These are phyloP conservation scores for Xylaria palmicola DNA, from an alignment of 495 filamentous ascomycete genomes.

Conservation along the genomic window DNA sequence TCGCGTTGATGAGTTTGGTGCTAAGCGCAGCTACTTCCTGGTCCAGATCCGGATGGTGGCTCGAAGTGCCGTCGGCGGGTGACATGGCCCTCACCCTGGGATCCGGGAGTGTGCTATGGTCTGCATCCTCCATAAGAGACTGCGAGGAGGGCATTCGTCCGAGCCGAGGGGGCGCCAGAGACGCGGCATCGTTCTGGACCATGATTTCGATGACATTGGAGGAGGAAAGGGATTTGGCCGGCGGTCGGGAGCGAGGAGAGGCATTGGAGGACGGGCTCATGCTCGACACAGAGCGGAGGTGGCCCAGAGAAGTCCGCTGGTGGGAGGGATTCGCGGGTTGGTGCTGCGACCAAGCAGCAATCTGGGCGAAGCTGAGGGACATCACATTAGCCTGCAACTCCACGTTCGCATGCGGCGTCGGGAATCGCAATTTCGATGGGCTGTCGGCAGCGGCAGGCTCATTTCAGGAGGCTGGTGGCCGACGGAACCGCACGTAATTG, in stretches of 20 bases:
- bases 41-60: conserved; percentile 71
- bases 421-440: conserved; percentile 3
- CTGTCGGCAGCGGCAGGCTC: not conserved
- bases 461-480: not conserved
- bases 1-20: conserved; percentile 93
- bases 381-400: conserved; percentile 31
- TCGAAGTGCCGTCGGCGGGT: conserved; percentile 28
- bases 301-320: conserved; percentile 39
- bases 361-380: conserved; percentile 47
- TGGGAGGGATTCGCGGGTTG: conserved; percentile 34
- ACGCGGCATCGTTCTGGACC: conserved; percentile 12
- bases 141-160: conserved; percentile 30
- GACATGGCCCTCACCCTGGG: conserved; percentile 44
- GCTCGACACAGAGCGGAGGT: conserved; percentile 50
- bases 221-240: conserved; percentile 30
- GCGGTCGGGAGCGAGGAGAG: conserved; percentile 29
- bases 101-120: conserved; percentile 50
- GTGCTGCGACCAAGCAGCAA: conserved; percentile 53
- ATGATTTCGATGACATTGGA: conserved; percentile 31
- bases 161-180: conserved; percentile 31
- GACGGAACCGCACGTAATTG: not conserved
- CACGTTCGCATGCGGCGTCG: not conserved
- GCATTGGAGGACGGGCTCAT: conserved; percentile 36
- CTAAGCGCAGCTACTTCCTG: conserved; percentile 87
- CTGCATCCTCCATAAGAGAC: conserved; percentile 42